Evolutionary conservation across 805 yeast genomes (phyloP), one percentile per base, ranked within the genome.

Genomic region (Wickerhamiella bombiphila): DNA sequence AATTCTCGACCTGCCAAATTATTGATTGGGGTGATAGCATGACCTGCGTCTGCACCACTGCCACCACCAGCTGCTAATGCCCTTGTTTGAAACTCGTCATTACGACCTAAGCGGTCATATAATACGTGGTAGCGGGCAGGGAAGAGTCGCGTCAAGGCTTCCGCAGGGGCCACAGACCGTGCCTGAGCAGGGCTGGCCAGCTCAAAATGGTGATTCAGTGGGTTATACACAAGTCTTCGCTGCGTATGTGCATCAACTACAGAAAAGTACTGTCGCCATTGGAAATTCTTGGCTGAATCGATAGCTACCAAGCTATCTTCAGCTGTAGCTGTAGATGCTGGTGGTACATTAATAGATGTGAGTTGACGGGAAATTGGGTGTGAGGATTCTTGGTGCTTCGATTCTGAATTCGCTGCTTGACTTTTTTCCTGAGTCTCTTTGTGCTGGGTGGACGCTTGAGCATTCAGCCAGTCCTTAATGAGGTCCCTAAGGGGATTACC

Each of bases 1-100:
- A 88, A 88, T 49, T 79, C 80, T 38, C 94, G 63, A 22, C 98
- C 99, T 21, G 91, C 55, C 41, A 91, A 61, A 55, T 86, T 86
- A 50, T 86, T 86, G 38, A 91, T 74, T 29, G 73, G 64, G 0
- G 94, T 80, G 32, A 88, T 62, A 3, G 68, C 41, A 14, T 41
- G 39, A 9, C 35, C 37, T 13, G 13, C 30, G 6, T 4, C 32
- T n/a, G 16, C 38, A 9, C 15, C 21, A 19, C 16, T 29, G 16
- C 35, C 38, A 29, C 22, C 34, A 20, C 42, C 32, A 14, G 43
- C 44, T 3, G 40, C 46, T n/a, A 41, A 20, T 3, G 45, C 43
- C 1, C 46, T 41, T 34, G 47, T 26, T 50, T 77, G 85, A 51
- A 83, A 85, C 45, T 65, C 62, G 36, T 80, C 93, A 55, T 80